These are phyloP conservation scores for Cupressus sempervirens DNA, from an alignment of 75 land plant species.

Conservation along the genomic window DNA sequence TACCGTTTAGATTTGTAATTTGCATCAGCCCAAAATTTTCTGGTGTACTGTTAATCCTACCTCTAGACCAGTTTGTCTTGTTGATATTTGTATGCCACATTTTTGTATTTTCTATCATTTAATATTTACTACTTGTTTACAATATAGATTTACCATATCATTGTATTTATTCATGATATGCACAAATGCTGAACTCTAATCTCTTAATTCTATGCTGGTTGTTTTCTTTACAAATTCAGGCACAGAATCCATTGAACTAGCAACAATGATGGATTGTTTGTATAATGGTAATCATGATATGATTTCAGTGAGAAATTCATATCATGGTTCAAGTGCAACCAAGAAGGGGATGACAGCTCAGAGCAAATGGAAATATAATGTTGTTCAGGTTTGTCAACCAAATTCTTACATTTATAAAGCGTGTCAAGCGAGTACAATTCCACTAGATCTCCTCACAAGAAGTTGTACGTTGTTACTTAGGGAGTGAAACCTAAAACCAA, in stretches of 20 bases:
- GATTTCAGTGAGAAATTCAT: slow-evolving; percentile 80
- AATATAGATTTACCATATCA: neutral
- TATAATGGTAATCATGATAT: slow-evolving; percentile 87
- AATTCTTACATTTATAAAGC: neutral
- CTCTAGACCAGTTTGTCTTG: neutral
- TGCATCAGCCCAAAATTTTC: neutral
- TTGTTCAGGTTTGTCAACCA: slow-evolving; percentile 58
- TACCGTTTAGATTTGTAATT: neutral
- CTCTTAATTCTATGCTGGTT: slow-evolving; percentile 40
- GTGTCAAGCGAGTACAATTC: neutral
- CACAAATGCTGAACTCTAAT: neutral
- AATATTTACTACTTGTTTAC: neutral
- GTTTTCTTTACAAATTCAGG: slow-evolving; percentile 96
- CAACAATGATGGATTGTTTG: slow-evolving; percentile 82
- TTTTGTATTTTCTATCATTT: neutral
- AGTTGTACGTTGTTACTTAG: neutral
- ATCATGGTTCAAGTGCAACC: slow-evolving; percentile 88
- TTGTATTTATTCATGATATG: neutral
- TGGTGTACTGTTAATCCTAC: neutral
- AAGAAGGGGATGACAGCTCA: slow-evolving; percentile 93
- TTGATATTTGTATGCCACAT: neutral
- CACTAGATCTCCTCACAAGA: neutral
- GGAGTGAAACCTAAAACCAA: neutral
- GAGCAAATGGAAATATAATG: slow-evolving; percentile 74
- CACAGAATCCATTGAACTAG: slow-evolving; percentile 94